Conservation (phyloP, 768 basidiomycete species). For the Roridomyces roridus region DNA sequence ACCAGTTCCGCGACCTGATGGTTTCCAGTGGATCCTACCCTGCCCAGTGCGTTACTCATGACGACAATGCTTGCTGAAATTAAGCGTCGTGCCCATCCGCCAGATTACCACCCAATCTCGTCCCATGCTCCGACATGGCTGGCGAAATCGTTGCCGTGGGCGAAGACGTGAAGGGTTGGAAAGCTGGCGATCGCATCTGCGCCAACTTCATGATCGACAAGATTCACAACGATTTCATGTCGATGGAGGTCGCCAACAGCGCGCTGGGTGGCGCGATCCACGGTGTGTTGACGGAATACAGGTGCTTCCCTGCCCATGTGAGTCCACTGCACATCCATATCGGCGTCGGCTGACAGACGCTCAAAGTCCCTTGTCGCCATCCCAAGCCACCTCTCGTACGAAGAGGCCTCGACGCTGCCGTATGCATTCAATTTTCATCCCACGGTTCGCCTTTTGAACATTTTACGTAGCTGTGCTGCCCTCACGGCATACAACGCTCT, state of each 20-base stretch:
- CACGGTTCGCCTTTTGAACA: too few species aligned
- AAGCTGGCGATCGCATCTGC: constrained; percentile 59
- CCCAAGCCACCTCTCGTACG: constrained; percentile 63
- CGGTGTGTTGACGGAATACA: constrained; percentile 62
- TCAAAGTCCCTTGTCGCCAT: constrained; percentile 53
- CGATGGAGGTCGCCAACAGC: constrained; percentile 33
- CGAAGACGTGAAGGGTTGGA: constrained; percentile 52
- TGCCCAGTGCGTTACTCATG: constrained; percentile 30
- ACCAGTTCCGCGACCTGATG: constrained; percentile 56
- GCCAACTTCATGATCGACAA: constrained; percentile 59
- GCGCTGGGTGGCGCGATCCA: constrained; percentile 53
- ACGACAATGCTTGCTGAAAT: too few species aligned
- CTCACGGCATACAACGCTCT: constrained; percentile 56
- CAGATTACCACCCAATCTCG: constrained; percentile 32
- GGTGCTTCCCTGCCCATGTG: constrained; percentile 54
- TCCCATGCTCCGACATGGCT: constrained; percentile 58
- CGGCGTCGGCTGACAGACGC: neutral
- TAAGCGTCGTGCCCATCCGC: too few species aligned
- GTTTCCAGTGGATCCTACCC: constrained; percentile 48
- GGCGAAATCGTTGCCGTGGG: constrained; percentile 61
- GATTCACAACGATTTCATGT: constrained; percentile 48
- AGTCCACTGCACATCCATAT: too few species aligned
- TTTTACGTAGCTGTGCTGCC: constrained; percentile 43
- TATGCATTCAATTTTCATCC: too few species aligned
- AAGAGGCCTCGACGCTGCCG: constrained; percentile 47